Evolutionary conservation across 306 rosid genomes (phyloP), one percentile per base, ranked within the genome.

Genomic region (Acacia confusa): DNA sequence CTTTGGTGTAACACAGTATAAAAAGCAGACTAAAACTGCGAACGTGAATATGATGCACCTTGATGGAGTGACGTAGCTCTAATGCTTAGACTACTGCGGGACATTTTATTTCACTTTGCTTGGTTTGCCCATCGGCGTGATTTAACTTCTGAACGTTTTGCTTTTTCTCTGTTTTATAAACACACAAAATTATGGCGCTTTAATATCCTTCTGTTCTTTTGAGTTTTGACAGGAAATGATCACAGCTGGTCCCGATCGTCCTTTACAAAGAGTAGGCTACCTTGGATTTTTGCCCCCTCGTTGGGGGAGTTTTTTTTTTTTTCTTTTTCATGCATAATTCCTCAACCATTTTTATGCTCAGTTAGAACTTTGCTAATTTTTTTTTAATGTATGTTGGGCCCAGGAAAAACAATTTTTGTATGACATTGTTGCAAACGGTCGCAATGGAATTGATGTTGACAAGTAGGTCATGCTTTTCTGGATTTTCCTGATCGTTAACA

Each of bases 401-500:
- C 58, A 75, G 83, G 91, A 90, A 77, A 94, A 94, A 72, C 77
- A 63, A 61, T 92, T 94, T 88, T 84, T 94, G 81, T 94, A 90
- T 87, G 97, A 94, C 73, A 92, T 94, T 77, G 98, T 94, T 83
- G 98, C 98, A 86, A 94, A 94, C 85, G 97, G 97, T 66, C 93
- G 97, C 79, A 94, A 88, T 86, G 98, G 97, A 84, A 86, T 94
- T 71, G 98, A 94, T 88, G 97, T 94, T 76, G 98, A 94, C 88
- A 94, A 94, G 98, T 94, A 82, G 83, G 89, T 40, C 47, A 12
- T 52, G 52, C 58, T 81, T 72, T 43, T 70, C 67, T 80, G 17
- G 27, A 81, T 24, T 74, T 70, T 17, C 81, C 72, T 15, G 53
- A 25, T 63, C 72, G 14, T 57, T n/a, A 70, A 57, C 74, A 19